Conservation (phyloP, 305 asterid species). For the Solanum hybrid region DNA sequence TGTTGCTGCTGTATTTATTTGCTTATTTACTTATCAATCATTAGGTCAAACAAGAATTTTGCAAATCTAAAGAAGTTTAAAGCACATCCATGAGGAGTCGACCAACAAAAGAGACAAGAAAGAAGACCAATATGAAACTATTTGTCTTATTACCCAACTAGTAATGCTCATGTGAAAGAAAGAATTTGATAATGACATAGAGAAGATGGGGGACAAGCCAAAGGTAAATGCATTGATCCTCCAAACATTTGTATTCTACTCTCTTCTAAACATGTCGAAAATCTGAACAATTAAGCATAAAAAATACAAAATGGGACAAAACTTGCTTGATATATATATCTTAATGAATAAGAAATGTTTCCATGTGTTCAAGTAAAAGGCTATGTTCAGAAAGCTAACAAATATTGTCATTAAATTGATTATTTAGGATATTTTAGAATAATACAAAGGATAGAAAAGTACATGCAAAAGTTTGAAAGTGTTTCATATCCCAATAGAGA, state of each 20-base stretch:
- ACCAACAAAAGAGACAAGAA: conserved; percentile 2
- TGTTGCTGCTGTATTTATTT: background rate
- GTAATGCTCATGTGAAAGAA: background rate
- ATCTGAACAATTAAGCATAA: background rate
- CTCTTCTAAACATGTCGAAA: background rate
- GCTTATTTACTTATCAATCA: background rate
- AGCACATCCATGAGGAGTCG: background rate
- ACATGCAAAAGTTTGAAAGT: background rate
- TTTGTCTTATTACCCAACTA: background rate
- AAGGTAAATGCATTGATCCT: background rate
- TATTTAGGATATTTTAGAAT: background rate
- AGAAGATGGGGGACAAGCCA: background rate
- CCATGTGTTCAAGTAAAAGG: background rate
- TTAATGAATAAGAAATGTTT: background rate
- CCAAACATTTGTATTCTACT: background rate
- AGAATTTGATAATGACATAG: background rate
- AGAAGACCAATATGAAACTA: background rate
- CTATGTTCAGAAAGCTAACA: background rate
- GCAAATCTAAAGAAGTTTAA: background rate
- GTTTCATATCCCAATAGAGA: background rate
- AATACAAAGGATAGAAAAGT: background rate
- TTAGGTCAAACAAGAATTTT: background rate
- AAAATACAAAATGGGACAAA: background rate
- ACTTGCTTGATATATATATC: background rate
- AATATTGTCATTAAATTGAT: background rate